Evolutionary conservation across 2,329 filamentous ascomycete species (phyloP).

Genomic region (Phialocephala subalpina): DNA sequence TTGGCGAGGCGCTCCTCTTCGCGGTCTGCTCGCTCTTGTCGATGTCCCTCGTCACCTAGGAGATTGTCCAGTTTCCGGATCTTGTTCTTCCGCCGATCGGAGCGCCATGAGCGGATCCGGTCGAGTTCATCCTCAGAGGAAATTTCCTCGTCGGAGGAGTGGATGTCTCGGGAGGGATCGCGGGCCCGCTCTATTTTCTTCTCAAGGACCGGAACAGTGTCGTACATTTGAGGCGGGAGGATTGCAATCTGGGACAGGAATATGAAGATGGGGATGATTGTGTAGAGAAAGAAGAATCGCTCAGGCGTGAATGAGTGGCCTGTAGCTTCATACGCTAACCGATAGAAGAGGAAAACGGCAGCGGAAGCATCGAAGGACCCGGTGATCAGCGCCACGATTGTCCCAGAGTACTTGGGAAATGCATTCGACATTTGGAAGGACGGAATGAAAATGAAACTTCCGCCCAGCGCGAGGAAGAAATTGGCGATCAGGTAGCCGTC

Average conservation of each 20-base stretch:
- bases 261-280: slow-evolving; percentile 15
- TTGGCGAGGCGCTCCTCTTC: slow-evolving; percentile 18
- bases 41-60: slow-evolving; percentile 15
- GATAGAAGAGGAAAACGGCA: slow-evolving; percentile 24
- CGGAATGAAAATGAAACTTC: slow-evolving; percentile 24
- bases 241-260: slow-evolving; percentile 14
- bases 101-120: slow-evolving; percentile 10
- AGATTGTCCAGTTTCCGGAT: slow-evolving; percentile 16
- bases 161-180: slow-evolving; percentile 16
- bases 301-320: slow-evolving; percentile 18
- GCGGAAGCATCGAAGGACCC: slow-evolving; percentile 25
- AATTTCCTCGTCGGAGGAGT: slow-evolving; percentile 22
- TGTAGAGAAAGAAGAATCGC: slow-evolving; percentile 23
- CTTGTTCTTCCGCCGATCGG: slow-evolving; percentile 18
- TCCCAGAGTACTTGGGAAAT: slow-evolving; percentile 23
- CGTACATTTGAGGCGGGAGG: slow-evolving; percentile 14
- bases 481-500: slow-evolving; percentile 23
- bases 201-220: slow-evolving; percentile 21
- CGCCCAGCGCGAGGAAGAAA: slow-evolving; percentile 24
- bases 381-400: slow-evolving; percentile 26
- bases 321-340: slow-evolving; percentile 18
- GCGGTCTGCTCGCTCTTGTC: slow-evolving; percentile 20
- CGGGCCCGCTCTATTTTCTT: slow-evolving; percentile 21
- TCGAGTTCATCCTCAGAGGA: slow-evolving; percentile 18
- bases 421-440: slow-evolving; percentile 27